Percentiles rank a stretch among this genome's conserved stretches.
These are phyloP conservation scores for Fusarium succisae DNA, from an alignment of 2,329 filamentous ascomycete genomes.

Conservation along the genomic window DNA sequence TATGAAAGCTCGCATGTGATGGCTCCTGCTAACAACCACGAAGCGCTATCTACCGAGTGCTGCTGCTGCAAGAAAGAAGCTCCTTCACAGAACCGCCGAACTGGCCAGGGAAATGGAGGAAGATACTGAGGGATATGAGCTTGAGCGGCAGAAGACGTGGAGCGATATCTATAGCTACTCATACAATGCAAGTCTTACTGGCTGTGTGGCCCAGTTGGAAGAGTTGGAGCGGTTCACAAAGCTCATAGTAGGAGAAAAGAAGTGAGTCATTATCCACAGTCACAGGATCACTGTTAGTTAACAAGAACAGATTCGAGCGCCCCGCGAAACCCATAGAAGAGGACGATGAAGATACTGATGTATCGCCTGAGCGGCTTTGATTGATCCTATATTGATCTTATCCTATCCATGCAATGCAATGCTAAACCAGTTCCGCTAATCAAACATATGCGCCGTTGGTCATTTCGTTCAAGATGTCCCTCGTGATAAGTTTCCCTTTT, in stretches of 20 bases:
- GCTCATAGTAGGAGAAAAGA: slow-evolving; percentile 65
- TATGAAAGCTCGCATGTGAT: not conserved
- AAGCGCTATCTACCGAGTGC: slow-evolving; percentile 66
- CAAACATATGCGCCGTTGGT: slow-evolving; percentile 54
- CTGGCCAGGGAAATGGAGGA: slow-evolving; percentile 52
- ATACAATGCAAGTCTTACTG: slow-evolving; percentile 63
- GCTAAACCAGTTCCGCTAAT: slow-evolving; percentile 17
- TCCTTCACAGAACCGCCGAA: slow-evolving; percentile 61
- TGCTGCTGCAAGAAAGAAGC: slow-evolving; percentile 60
- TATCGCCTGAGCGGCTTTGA: slow-evolving; percentile 23
- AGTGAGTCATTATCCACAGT: slow-evolving; percentile 42
- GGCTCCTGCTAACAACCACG: not conserved
- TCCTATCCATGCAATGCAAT: slow-evolving; percentile 26
- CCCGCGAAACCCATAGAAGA: slow-evolving; percentile 41
- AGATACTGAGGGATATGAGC: slow-evolving; percentile 30
- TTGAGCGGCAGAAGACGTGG: slow-evolving; percentile 57
- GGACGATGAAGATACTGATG: slow-evolving; percentile 32
- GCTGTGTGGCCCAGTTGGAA: slow-evolving; percentile 64
- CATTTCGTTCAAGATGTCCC: slow-evolving; percentile 81
- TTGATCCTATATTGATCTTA: slow-evolving; percentile 13
- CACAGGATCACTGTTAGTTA: not conserved
- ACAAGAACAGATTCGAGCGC: slow-evolving; percentile 46
- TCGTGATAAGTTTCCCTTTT: slow-evolving; percentile 73
- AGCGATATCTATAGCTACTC: slow-evolving; percentile 66
- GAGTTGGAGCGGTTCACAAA: slow-evolving; percentile 66